Conservation (phyloP, 768 basidiomycete genomes). For the Suillus spraguei region DNA sequence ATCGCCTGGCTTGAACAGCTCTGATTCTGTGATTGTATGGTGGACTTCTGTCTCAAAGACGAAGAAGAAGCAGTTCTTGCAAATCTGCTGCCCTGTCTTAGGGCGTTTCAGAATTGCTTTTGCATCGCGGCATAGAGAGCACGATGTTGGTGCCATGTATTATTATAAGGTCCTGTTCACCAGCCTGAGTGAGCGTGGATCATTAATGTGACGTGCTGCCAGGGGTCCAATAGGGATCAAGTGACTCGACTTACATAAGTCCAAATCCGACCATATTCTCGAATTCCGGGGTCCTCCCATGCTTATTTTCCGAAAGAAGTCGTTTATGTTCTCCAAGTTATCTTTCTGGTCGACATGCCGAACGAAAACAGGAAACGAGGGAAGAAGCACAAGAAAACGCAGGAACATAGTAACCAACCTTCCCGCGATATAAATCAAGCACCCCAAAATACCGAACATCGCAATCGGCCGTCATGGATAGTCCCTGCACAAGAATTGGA, state of each 20-base stretch:
- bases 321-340: not conserved
- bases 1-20: constrained; percentile 87
- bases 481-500: constrained; percentile 42
- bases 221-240: not conserved
- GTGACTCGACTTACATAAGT: not conserved
- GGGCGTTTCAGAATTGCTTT: constrained; percentile 92
- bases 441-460: constrained; percentile 32
- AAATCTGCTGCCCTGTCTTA: constrained; percentile 97
- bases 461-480: constrained; percentile 66
- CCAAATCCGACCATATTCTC: not conserved
- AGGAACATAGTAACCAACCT: constrained; percentile 22
- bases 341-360: constrained; percentile 50
- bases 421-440: constrained; percentile 8
- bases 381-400: constrained; percentile 66
- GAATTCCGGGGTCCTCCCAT: not conserved
- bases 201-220: constrained; percentile 2
- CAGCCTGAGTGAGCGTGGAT: constrained; percentile 1
- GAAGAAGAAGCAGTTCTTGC: constrained; percentile 93
- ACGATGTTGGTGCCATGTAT: constrained; percentile 78
- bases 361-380: constrained; percentile 76
- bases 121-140: constrained; percentile 72
- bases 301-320: constrained; percentile 2
- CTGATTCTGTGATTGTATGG: constrained; percentile 85
- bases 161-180: not conserved
- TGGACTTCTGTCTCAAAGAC: constrained; percentile 99